These are phyloP conservation scores for Conringia planisiliqua DNA, from an alignment of 345 rosid genomes.

Conservation along the genomic window DNA sequence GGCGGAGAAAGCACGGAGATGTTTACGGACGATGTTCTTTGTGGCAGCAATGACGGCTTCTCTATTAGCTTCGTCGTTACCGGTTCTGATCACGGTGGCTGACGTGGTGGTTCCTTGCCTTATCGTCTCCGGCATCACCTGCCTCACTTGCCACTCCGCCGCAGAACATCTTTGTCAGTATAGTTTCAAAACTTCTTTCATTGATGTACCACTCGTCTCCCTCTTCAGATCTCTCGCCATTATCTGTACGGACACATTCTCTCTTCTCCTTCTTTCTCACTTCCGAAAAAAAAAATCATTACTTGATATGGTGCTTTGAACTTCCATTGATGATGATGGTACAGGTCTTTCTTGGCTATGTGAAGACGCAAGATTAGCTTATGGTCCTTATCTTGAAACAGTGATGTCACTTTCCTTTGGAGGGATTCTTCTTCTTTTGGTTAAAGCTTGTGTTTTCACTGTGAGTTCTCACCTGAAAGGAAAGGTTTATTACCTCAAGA, in stretches of 20 bases:
- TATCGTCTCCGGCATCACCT: constrained; percentile 64
- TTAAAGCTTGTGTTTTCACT: constrained; percentile 72
- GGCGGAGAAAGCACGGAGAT: constrained; percentile 68
- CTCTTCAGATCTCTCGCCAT: constrained; percentile 72
- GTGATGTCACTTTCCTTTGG: constrained; percentile 63
- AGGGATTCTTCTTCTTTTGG: constrained; percentile 63
- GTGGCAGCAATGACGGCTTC: constrained; percentile 88
- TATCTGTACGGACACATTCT: constrained; percentile 42
- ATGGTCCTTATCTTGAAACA: constrained; percentile 78
- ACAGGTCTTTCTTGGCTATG: constrained; percentile 78
- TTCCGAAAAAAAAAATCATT: not conserved
- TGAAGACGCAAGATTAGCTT: constrained; percentile 65
- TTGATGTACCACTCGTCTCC: constrained; percentile 78
- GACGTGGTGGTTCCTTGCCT: constrained; percentile 65
- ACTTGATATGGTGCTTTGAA: not conserved
- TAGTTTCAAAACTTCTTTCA: constrained; percentile 68
- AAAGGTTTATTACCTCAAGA: constrained; percentile 61
- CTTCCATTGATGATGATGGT: not conserved
- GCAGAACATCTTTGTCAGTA: constrained; percentile 57
- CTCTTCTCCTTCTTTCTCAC: not conserved
- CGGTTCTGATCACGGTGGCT: constrained; percentile 67
- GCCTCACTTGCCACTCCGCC: constrained; percentile 61
- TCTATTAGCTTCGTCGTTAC: constrained; percentile 76
- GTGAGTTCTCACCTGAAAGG: constrained; percentile 57
- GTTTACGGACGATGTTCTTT: constrained; percentile 66